Base-by-base conservation (phyloP, 139 green algal species). In the Pseudopediastrum boryanum region DNA sequence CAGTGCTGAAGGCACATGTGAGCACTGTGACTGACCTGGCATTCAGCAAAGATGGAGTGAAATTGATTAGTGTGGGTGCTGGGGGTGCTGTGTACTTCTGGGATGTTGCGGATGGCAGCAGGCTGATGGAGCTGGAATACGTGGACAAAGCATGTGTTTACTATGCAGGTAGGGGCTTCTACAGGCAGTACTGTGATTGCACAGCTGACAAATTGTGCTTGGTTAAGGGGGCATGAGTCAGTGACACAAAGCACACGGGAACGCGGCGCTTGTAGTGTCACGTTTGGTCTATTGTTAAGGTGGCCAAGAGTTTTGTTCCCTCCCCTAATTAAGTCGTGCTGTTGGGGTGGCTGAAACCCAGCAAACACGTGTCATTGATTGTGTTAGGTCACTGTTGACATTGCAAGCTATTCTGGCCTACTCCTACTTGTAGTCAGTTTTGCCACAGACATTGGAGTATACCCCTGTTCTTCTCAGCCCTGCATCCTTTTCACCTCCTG, bases 111-210 rank as follows among this genome's bases (percentile, higher is more conserved):
- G 65, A 46, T 43, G 74, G 74, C 33, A 43, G 19, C 19, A 50
- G 74, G 9, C 74, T 81, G 1, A 72, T 72, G 62, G 74, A 65
- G 61, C 44, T 74, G 44, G 74, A 81, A 25, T 81, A 74, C 52
- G 74, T 81, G 19, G 74, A 81, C 46, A 81, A 81, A 48, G n/a
- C 62, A 46, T 81, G 61, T 27, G 74, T 81, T 9, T 81, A 81
- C 46, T 81, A 23, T 50, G 41, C 61, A 56, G 73, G 73, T 80
- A 27, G 7, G 54, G 31, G 8, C n/a, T 25, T 6, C 12, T 64
- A 27, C 48, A 58, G 48, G 48, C 16, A 16, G 10, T 25, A 6
- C 8, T 25, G 7, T 64, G 7, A 7, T 8, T 64, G 7, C 8
- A 27, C 8, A 7, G 31, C n/a, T 8, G 7, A 8, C 33, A 27